These are phyloP conservation scores for Exserohilum turcica DNA, from an alignment of 2,329 filamentous ascomycete genomes.

Conservation along the genomic window DNA sequence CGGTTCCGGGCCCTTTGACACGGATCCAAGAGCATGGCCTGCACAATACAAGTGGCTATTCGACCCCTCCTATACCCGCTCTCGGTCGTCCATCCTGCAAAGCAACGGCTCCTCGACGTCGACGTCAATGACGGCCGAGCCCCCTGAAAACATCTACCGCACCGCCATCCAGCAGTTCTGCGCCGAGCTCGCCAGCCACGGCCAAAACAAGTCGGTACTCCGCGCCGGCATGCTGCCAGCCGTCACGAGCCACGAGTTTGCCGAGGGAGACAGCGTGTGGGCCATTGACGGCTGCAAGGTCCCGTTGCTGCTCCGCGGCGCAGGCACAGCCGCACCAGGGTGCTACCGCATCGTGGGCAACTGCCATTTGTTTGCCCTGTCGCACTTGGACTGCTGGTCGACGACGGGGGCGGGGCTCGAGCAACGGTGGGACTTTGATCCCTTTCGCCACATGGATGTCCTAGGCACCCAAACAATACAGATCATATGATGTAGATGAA, in stretches of 20 bases:
- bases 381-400: constrained; percentile 16
- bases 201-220: constrained; percentile 12
- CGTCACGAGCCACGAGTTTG: constrained; percentile 4
- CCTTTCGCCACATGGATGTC: constrained; percentile 16
- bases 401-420: constrained; percentile 12
- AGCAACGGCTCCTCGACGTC: neutral
- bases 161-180: constrained; percentile 9
- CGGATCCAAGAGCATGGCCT: constrained; percentile 9
- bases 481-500: constrained; percentile 4
- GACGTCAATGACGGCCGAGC: neutral
- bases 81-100: neutral
- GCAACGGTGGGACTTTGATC: constrained; percentile 17
- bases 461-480: constrained; percentile 12
- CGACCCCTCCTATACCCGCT: constrained; percentile 1
- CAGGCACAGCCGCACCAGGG: neutral
- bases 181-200: constrained; percentile 7
- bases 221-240: constrained; percentile 13
- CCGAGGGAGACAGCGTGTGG: constrained; percentile 16
- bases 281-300: constrained; percentile 15
- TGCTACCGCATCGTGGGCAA: constrained; percentile 13
- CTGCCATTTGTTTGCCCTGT: constrained; percentile 14
- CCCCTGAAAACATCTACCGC: neutral
- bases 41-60: constrained; percentile 12
- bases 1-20: neutral
- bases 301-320: constrained; percentile 12